Evolutionary conservation across 306 rosid genomes (phyloP).

Genomic region (Citrullus mucosospermus): DNA sequence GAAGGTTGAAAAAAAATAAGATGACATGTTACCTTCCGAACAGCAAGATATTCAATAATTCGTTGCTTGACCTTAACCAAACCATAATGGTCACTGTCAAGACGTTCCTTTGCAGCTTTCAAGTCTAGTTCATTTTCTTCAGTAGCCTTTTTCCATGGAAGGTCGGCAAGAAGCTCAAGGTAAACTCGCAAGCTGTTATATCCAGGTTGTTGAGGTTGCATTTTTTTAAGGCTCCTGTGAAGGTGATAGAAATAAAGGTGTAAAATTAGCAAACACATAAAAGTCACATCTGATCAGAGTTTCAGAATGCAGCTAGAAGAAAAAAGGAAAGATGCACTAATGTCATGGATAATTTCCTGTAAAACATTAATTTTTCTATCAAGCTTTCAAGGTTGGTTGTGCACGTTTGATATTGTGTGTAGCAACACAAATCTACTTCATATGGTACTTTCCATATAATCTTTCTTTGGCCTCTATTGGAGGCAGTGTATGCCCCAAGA

Average conservation of each 20-base stretch:
- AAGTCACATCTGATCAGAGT: neutral
- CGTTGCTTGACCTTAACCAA: slow-evolving; percentile 88
- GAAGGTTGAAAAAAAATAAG: neutral
- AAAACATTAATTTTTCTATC: neutral
- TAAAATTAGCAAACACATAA: neutral
- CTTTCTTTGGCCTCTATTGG: neutral
- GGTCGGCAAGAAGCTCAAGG: slow-evolving; percentile 94
- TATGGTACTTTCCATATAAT: neutral
- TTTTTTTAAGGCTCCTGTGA: slow-evolving; percentile 88
- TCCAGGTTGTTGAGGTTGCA: slow-evolving; percentile 99
- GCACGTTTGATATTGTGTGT: neutral
- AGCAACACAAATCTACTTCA: neutral
- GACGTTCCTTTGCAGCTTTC: slow-evolving; percentile 76
- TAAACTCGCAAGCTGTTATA: slow-evolving; percentile 84
- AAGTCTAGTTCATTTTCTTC: slow-evolving; percentile 77
- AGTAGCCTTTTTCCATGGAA: slow-evolving; percentile 82
- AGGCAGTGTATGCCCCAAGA: neutral
- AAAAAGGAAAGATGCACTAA: neutral
- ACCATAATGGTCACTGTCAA: slow-evolving; percentile 90
- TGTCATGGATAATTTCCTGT: neutral
- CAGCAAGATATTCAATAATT: slow-evolving; percentile 90
- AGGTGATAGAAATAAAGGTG: slow-evolving; percentile 6
- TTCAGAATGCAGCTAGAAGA: neutral
- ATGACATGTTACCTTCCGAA: slow-evolving; percentile 63
- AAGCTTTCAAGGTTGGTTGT: neutral